A percentile compares a stretch with the other conserved stretches of the same genome.
Conservation (phyloP, 768 basidiomycete genomes). For the Boletus huronensis region DNA sequence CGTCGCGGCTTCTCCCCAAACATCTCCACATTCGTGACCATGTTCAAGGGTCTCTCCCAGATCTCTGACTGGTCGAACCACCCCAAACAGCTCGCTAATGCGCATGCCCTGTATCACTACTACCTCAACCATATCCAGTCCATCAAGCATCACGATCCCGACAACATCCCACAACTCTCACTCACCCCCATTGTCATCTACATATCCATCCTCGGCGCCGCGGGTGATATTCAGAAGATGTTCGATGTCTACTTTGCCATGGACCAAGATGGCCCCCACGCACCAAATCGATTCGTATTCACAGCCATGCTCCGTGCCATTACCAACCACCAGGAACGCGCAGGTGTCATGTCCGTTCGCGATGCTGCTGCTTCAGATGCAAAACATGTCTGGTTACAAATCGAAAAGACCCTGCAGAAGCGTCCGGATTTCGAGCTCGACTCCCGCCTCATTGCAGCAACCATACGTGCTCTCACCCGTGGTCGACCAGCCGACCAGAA, state of each 20-base stretch:
- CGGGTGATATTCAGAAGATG: slow-evolving; percentile 58
- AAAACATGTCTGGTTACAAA: slow-evolving; percentile 66
- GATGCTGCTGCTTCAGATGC: slow-evolving; percentile 58
- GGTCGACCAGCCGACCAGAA: slow-evolving; percentile 58
- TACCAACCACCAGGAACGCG: slow-evolving; percentile 23
- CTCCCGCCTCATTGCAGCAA: slow-evolving; percentile 46
- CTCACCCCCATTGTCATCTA: slow-evolving; percentile 53
- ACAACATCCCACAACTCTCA: slow-evolving; percentile 45
- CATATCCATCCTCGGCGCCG: slow-evolving; percentile 61
- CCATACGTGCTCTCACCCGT: slow-evolving; percentile 52
- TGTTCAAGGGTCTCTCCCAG: slow-evolving; percentile 61
- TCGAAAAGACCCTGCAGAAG: slow-evolving; percentile 50
- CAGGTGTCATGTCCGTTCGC: slow-evolving; percentile 23
- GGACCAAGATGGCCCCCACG: slow-evolving; percentile 58
- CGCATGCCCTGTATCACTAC: slow-evolving; percentile 56
- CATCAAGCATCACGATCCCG: slow-evolving; percentile 46
- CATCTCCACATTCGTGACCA: slow-evolving; percentile 61
- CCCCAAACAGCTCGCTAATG: slow-evolving; percentile 60
- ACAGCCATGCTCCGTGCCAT: slow-evolving; percentile 61
- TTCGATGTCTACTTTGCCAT: slow-evolving; percentile 75
- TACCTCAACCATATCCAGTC: slow-evolving; percentile 50
- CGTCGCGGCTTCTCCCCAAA: slow-evolving; percentile 73
- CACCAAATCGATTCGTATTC: slow-evolving; percentile 59
- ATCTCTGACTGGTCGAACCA: slow-evolving; percentile 59
- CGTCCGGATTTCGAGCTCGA: slow-evolving; percentile 49